These are phyloP conservation scores for Neurospora sp. DNA, from an alignment of 495 filamentous ascomycete genomes.

Conservation along the genomic window DNA sequence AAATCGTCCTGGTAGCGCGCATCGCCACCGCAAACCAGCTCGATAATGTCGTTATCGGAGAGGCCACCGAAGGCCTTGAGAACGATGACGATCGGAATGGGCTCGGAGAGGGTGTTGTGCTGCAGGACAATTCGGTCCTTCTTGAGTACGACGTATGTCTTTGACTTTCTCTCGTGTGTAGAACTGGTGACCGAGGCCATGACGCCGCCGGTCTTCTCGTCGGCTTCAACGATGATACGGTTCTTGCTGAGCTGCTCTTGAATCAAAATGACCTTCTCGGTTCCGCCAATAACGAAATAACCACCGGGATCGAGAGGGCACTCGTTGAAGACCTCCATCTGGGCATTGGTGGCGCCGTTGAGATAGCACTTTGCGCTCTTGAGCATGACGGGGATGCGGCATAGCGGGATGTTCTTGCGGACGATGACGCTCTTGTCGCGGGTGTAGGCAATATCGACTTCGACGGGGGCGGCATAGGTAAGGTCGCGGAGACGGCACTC, in stretches of 20 bases:
- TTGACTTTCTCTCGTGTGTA: conserved; percentile 92
- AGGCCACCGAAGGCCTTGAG: conserved; percentile 91
- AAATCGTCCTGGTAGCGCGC: conserved; percentile 86
- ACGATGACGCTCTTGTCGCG: conserved; percentile 61
- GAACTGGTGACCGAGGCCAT: conserved; percentile 97
- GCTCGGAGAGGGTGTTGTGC: conserved; percentile 87
- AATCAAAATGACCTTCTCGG: conserved; percentile 95
- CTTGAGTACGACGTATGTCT: conserved; percentile 87
- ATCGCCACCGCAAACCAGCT: conserved; percentile 77
- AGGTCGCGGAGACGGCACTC: conserved; percentile 93
- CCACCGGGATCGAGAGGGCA: conserved; percentile 93
- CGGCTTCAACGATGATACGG: conserved; percentile 89
- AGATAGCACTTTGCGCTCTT: conserved; percentile 88
- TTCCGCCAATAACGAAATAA: conserved; percentile 81
- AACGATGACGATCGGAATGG: conserved; percentile 82
- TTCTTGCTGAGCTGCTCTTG: conserved; percentile 99
- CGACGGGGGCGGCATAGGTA: conserved; percentile 87
- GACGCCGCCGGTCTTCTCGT: conserved; percentile 81
- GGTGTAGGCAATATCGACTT: conserved; percentile 79
- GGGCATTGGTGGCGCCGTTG: conserved; percentile 61
- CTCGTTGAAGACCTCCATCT: conserved; percentile 84
- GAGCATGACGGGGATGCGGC: conserved; percentile 91
- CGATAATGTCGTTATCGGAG: conserved; percentile 86
- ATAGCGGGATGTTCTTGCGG: conserved; percentile 64
- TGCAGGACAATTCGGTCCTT: conserved; percentile 82